These are phyloP conservation scores for Pseudopithomyces maydicus DNA, from an alignment of 2,329 filamentous ascomycete species.

Conservation along the genomic window DNA sequence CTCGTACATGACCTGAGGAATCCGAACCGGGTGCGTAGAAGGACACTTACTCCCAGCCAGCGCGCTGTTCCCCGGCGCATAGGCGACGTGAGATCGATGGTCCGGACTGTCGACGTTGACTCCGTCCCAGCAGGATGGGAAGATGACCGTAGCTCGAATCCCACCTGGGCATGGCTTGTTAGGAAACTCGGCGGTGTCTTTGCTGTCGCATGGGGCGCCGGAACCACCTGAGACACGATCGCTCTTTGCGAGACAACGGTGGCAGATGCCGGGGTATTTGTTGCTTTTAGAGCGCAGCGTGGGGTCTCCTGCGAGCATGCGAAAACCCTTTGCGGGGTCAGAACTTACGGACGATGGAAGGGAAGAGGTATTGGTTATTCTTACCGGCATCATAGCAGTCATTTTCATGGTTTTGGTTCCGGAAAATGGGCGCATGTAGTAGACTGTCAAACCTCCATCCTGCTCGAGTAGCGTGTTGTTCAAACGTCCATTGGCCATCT, in stretches of 20 bases:
- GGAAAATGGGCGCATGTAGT: constrained; percentile 40
- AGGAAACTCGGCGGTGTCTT: constrained; percentile 45
- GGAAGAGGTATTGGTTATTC: not conserved
- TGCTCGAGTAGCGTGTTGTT: constrained; percentile 27
- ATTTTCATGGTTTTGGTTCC: constrained; percentile 37
- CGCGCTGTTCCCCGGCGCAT: constrained; percentile 51
- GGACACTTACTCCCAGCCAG: constrained; percentile 56
- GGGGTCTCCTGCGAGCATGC: constrained; percentile 16
- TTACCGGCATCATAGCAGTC: constrained; percentile 5
- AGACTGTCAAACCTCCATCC: constrained; percentile 45
- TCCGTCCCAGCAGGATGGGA: constrained; percentile 76
- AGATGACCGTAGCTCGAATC: constrained; percentile 71
- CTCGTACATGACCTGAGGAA: constrained; percentile 55
- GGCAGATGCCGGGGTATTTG: constrained; percentile 17
- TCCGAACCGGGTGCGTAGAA: constrained; percentile 49
- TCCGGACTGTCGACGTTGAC: constrained; percentile 56
- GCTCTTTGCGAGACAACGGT: constrained; percentile 23
- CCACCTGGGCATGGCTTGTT: constrained; percentile 79
- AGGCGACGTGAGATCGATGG: constrained; percentile 69
- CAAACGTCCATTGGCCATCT: constrained; percentile 42
- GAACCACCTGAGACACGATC: constrained; percentile 24
- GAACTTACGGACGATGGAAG: too few relatives aligned
- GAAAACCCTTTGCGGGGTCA: constrained; percentile 10
- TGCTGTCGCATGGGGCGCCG: constrained; percentile 29
- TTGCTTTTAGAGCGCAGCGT: constrained; percentile 6